Evolutionary conservation across 768 basidiomycete species (phyloP), one percentile per base, ranked within the genome.

Genomic region (Sutorius australiensis): DNA sequence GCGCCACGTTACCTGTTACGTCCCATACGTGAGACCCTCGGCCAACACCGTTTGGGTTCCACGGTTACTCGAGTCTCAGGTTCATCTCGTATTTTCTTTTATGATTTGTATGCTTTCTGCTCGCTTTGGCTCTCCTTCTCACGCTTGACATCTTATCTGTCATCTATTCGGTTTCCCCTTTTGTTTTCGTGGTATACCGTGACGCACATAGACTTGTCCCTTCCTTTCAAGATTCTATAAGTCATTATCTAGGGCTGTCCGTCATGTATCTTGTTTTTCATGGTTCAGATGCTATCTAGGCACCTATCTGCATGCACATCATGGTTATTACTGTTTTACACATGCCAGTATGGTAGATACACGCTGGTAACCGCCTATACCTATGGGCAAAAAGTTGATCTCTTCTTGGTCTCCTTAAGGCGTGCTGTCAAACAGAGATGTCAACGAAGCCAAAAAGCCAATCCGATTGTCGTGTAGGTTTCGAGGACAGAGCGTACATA

Each of bases 141-240:
- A 30, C 45, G 47, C 13, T 58, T 46, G 45, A 43, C 64, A 53
- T 64, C 57, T 68, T 68, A 67, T 70, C 65, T 49, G 54, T 68
- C 68, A 68, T 56, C 62, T 68, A 68, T 68, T 67, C 55, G 59
- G 55, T 56, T 40, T 14, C 21, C 46, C 33, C 14, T 53, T 44
- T 50, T 54, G 32, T 53, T 24, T 61, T 59, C 14, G 36, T 68
- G 44, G 59, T 50, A 65, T 61, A 59, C 54, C 57, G 66, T 69
- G 48, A 56, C 61, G 55, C 62, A 63, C 56, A 53, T 70, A 69
- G 58, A 33, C 33, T 39, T 24, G 38, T 31, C 50, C 42, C 34
- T 16, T 44, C 34, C 17, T 37, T 50, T 36, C 50, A 47, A 31
- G 36, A 37, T 53, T 17, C n/a, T 46, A 43, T 24, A 51, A 42